Base-by-base conservation (phyloP, 495 filamentous ascomycete species). In the Lophiotrema nucula region DNA sequence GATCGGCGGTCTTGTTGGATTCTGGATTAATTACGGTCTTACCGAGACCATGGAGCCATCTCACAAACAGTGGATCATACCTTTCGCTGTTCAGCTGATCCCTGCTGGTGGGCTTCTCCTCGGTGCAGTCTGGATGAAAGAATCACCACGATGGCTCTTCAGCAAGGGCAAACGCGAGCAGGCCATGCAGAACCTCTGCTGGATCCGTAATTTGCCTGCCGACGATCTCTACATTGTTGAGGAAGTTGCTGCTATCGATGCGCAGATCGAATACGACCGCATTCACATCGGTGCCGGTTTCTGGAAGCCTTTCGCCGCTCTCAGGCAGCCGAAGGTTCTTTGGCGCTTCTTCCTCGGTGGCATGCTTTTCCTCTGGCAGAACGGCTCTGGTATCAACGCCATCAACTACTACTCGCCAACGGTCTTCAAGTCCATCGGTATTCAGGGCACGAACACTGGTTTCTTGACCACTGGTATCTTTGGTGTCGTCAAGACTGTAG, bases 1-100 rank as follows among this genome's bases (percentile, higher is more conserved):
- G 69, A 76, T 86, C 62, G 86, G 85, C 43, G 85, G 85, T 13
- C 71, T 90, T 22, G 79, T 86, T n/a, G 86, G 86, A 2, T 89
- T 88, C 62, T 66, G 59, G 53, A 63, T 60, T 37, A 67, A 66
- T 58, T 79, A 80, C 57, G 80, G 79, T 35, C 70, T 82, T 44
- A 71, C 67, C 33, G 68, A 72, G 42, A 78, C 75, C 0, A 69
- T 80, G 53, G 67, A 72, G 1, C 68, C 75, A 6, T 73, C 64
- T 24, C 71, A 72, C 45, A 72, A 67, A 4, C 79, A 82, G 65
- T 83, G 81, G 80, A 59, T 80, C 37, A 77, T 84, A 54, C 72
- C 81, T 3, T 83, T 83, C 44, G 80, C 76, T 10, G 69, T 84
- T 27, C 81, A 84, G 57, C 72, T 83, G 12, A 77, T 83, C 52